Percentiles rank a stretch among this genome's conserved stretches.
Conservation (phyloP, 352 stramenopile species). For the Phytopythium litorale region DNA sequence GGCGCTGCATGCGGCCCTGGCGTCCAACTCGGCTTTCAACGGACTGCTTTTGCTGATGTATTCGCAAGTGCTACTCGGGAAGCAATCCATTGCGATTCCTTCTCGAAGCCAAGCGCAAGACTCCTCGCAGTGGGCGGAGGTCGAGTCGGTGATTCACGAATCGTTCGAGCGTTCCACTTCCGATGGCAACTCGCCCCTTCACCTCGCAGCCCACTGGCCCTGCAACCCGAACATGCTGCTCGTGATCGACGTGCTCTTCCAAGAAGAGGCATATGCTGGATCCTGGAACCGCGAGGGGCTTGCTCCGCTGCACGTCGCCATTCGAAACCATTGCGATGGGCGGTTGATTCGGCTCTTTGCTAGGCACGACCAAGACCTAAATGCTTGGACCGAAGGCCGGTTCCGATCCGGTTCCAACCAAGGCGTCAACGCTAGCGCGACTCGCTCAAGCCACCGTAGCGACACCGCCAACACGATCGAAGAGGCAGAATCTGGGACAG, state of each 20-base stretch:
- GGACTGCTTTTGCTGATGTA: constrained; percentile 36
- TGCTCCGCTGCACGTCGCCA: constrained; percentile 51
- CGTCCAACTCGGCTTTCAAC: constrained; percentile 31
- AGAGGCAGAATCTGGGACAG: not conserved
- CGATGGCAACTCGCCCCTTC: constrained; percentile 37
- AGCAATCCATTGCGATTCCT: not conserved
- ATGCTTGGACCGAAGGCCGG: constrained; percentile 52
- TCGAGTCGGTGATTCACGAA: constrained; percentile 1
- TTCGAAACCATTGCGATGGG: constrained; percentile 36
- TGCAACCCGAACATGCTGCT: constrained; percentile 27
- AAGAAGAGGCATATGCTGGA: constrained; percentile 32
- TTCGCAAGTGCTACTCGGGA: constrained; percentile 14
- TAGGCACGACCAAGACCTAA: constrained; percentile 47
- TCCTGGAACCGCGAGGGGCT: constrained; percentile 49
- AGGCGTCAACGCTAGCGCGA: not conserved
- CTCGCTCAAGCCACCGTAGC: not conserved
- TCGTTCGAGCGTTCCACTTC: constrained; percentile 11
- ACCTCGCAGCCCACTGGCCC: constrained; percentile 44
- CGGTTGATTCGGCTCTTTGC: constrained; percentile 43
- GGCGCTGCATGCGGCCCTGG: constrained; percentile 40
- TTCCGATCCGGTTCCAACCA: constrained; percentile 10
- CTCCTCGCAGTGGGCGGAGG: not conserved
- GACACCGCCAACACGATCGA: not conserved
- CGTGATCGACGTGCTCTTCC: constrained; percentile 42
- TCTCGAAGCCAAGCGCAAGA: not conserved